Base-by-base conservation (phyloP, 345 rosid species). In the Hypericum perforatum region DNA sequence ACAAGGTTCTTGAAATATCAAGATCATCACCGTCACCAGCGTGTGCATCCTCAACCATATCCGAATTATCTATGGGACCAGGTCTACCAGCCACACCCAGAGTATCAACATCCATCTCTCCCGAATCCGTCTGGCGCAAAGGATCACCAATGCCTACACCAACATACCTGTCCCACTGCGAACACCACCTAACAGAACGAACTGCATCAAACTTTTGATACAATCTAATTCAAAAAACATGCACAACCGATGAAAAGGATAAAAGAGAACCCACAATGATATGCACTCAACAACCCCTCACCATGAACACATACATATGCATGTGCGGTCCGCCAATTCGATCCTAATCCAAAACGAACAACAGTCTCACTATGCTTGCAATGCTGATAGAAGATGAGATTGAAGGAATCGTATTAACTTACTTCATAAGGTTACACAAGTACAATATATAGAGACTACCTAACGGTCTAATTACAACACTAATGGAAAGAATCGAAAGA, bases 81-180 rank as follows among this genome's bases (percentile, higher is more conserved):
- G 97, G 95, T 64, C 87, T 78, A 47, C 63, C 76, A 11, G 62
- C 61, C 50, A 37, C 47, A 39, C 52, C 42, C 1, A 72, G 69
- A 62, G 80, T 50, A 74, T 45, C 56, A 43, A 44, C 69, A 63
- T 74, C 69, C 39, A 41, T 16, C 57, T 49, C 52, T 22, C 56
- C 71, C 41, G 69, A 62, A 66, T 64, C 73, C 60, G 59, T 53
- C 36, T 56, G 60, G 46, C 42, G 61, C 52, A 59, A 13, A 58
- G 42, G n/a, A 41, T 63, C 82, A 59, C 53, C 58, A 32, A 43
- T 56, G 3, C 52, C 74, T 54, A 52, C 65, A 37, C 84, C 79
- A 64, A 86, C 95, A 65, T 74, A 82, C 44, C 62, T 74, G 71
- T 85, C 74, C 98, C 98, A 91, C 15, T 66, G 56, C 42, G 66